Evolutionary conservation across 2,329 filamentous ascomycete species (phyloP), one percentile per base, ranked within the genome.

Genomic region (Rhytidhysteron rufulum): DNA sequence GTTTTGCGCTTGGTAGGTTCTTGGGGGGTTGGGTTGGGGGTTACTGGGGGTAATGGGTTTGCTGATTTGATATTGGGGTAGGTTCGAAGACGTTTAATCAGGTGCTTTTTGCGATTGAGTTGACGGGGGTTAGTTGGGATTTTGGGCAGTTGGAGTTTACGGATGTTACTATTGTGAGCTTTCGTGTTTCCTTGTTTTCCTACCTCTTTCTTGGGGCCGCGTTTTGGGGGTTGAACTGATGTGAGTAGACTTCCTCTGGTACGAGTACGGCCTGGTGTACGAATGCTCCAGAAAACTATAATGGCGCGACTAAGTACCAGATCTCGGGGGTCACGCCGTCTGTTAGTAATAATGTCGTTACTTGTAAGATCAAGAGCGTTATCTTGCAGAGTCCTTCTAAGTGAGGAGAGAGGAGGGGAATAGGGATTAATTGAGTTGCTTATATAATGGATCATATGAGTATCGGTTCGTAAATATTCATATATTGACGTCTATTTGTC

Each of bases 41-140:
- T 27, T 7, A 13, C 24, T 7, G 24, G 24, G 13, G 24, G 13
- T 7, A 27, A 27, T 27, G 24, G 13, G 24, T 8, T 8, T 27
- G 24, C 24, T 27, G 24, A 27, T 27, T 7, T 8, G 7, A 13
- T 27, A 13, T 27, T 27, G 24, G 7, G 24, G 13, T 27, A 27
- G 24, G 24, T 27, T 27, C 24, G 41, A 69, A 69, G 45, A 65
- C 60, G 11, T 67, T 69, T 41, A 69, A 68, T 43, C 63, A 70
- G 43, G 67, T 55, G 5, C 41, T 70, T 7, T 65, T 70, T 34
- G 67, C 67, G 2, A 69, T 70, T 30, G 67, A 71, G 44, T 51
- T 68, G 2, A 59, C 57, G 15, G 60, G 56, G 31, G 58, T 65
- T 8, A 47, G 45, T n/a, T 70, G 67, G 67, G 53, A 66, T 45